These are phyloP conservation scores for Hygrophorus russula DNA, from an alignment of 768 basidiomycete genomes.

Conservation along the genomic window DNA sequence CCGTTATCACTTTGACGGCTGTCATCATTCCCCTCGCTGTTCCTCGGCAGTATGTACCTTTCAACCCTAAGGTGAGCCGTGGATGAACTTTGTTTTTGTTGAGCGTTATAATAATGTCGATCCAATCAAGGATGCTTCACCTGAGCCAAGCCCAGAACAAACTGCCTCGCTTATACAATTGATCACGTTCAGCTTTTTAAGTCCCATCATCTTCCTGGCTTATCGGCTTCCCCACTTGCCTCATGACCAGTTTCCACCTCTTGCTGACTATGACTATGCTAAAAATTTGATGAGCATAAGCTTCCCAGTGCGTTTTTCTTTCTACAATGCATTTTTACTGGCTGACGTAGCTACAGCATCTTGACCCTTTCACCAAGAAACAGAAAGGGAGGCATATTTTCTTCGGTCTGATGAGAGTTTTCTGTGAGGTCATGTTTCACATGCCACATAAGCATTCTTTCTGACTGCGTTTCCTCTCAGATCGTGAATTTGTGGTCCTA, in stretches of 20 bases:
- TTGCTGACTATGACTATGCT: conserved; percentile 46
- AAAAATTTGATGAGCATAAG: conserved; percentile 14
- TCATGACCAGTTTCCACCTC: conserved; percentile 44
- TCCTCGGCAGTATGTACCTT: conserved; percentile 41
- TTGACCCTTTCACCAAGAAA: conserved; percentile 12
- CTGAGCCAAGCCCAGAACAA: conserved; percentile 32
- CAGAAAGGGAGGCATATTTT: conserved; percentile 22
- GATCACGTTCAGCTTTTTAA: conserved; percentile 42
- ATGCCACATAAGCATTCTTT: not conserved
- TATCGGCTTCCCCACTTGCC: conserved; percentile 33
- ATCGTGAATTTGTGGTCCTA: conserved; percentile 9
- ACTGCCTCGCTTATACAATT: conserved; percentile 34
- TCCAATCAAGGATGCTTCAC: conserved; percentile 19
- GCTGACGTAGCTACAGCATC: conserved; percentile 6
- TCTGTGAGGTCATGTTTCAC: conserved; percentile 1
- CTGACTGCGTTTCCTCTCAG: not conserved
- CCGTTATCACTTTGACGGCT: conserved; percentile 28
- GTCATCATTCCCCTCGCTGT: conserved; percentile 38
- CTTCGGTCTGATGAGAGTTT: conserved; percentile 17
- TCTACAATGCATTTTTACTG: not conserved
- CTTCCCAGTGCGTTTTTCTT: conserved; percentile 14
- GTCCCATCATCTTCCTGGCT: conserved; percentile 34
- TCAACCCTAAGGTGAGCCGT: conserved; percentile 41
- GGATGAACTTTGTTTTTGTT: no score
- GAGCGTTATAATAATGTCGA: not conserved